phyloP scores from a whole-genome alignment of 805 yeast genomes.

The Saccharomycopsis fermentans region DNA sequence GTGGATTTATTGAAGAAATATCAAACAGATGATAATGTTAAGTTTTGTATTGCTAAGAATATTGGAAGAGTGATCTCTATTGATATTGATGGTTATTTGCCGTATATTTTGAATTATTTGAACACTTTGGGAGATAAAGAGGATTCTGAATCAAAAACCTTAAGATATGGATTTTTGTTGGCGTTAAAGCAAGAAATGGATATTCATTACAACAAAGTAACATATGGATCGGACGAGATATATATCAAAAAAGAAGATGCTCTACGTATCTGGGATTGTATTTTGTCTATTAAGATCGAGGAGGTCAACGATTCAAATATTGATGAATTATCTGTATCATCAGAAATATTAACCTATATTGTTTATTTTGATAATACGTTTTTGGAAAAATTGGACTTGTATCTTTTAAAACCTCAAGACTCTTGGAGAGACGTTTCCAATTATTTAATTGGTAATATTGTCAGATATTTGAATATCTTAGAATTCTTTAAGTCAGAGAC shows the following conservation, averaged over 20 bases:
- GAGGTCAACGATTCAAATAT: background rate
- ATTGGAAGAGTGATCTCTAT: constrained; percentile 39
- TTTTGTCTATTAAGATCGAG: constrained; percentile 2
- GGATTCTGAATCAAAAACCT: background rate
- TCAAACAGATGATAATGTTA: constrained; percentile 27
- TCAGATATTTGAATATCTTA: constrained; percentile 7
- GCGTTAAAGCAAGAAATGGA: constrained; percentile 26
- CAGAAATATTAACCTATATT: constrained; percentile 22
- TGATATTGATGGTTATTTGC: constrained; percentile 31
- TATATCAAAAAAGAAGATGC: constrained; percentile 13
- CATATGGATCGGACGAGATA: constrained; percentile 22
- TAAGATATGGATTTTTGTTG: constrained; percentile 23
- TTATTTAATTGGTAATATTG: constrained; percentile 6
- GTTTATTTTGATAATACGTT: constrained; percentile 2
- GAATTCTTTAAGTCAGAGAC: constrained; percentile 21
- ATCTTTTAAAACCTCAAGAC: background rate
- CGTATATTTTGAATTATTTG: constrained; percentile 28
- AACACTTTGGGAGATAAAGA: constrained; percentile 18
- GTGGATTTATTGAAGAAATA: constrained; percentile 6
- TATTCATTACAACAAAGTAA: constrained; percentile 6
- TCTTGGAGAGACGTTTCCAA: background rate
- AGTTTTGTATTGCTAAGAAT: constrained; percentile 41
- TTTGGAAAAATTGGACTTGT: background rate
- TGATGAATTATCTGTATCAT: constrained; percentile 20
- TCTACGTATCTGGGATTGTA: constrained; percentile 1